A percentile compares a stretch with the other conserved stretches of the same genome.
phyloP scores from a whole-genome alignment of 2,329 filamentous ascomycete genomes.

The Penicillium janthinellum region DNA sequence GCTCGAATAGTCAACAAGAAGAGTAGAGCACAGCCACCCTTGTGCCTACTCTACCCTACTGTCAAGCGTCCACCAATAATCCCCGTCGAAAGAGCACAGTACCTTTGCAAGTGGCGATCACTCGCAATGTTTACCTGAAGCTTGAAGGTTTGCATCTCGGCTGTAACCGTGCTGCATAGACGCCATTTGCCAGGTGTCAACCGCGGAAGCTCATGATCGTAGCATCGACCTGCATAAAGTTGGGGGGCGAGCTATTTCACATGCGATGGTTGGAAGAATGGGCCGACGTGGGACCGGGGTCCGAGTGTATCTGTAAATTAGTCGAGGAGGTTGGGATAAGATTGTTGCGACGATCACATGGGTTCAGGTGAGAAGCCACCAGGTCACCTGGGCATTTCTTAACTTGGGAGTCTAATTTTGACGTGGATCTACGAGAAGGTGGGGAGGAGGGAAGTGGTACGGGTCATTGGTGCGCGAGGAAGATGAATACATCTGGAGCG shows the following conservation, averaged over 20 bases:
- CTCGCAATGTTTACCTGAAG: conserved; percentile 6
- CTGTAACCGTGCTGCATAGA: conserved; percentile 3
- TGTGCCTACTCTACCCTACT: no score
- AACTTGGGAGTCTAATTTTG: conserved; percentile 9
- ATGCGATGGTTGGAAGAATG: conserved; percentile 1
- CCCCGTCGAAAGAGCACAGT: conserved; percentile 1
- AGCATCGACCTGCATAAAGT: background rate
- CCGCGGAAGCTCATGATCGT: conserved; percentile 17
- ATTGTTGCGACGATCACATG: conserved; percentile 18
- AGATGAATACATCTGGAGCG: background rate
- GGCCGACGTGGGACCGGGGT: background rate
- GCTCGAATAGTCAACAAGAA: background rate
- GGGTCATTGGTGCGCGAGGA: conserved; percentile 3
- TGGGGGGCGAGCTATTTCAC: conserved; percentile 8
- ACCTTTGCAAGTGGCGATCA: conserved; percentile 5
- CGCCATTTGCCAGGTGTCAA: background rate
- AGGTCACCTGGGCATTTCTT: conserved; percentile 4
- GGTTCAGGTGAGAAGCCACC: conserved; percentile 11
- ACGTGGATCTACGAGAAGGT: conserved; percentile 12
- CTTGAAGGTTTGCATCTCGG: conserved; percentile 4
- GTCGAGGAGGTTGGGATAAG: conserved; percentile 18
- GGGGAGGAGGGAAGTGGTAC: background rate
- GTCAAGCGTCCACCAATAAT: no score
- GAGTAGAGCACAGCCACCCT: background rate
- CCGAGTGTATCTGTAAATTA: background rate